These are phyloP conservation scores for Triticum aestivum DNA, from an alignment of 176 grass and related monocot species.

Conservation along the genomic window DNA sequence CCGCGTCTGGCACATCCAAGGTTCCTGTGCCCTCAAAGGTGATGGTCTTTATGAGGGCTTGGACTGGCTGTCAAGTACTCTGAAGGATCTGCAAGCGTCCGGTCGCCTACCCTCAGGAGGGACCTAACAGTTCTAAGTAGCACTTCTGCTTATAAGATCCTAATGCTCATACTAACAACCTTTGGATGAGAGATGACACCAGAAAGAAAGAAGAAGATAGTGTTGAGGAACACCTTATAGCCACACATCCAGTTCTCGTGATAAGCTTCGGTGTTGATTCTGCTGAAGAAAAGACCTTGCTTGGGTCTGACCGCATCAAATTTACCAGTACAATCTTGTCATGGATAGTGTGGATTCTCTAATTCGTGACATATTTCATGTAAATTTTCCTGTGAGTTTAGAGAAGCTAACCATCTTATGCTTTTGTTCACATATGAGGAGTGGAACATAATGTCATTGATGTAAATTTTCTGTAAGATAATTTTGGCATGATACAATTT, in stretches of 20 bases:
- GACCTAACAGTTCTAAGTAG: conserved; percentile 48
- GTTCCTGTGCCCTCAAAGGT: conserved; percentile 66
- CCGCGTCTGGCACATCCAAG: conserved; percentile 71
- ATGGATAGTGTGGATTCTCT: conserved; percentile 25
- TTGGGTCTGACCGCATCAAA: conserved; percentile 12
- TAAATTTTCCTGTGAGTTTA: conserved; percentile 31
- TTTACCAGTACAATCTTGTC: neutral
- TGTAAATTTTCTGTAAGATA: conserved; percentile 24
- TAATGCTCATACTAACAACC: neutral
- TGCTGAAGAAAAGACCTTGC: conserved; percentile 11
- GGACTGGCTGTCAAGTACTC: conserved; percentile 63
- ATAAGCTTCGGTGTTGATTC: neutral
- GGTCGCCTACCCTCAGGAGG: conserved; percentile 48
- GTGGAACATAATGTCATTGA: neutral
- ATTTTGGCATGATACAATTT: conserved; percentile 6
- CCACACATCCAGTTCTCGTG: neutral
- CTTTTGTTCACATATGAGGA: neutral
- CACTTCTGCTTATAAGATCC: conserved; percentile 11
- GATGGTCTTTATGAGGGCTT: conserved; percentile 77
- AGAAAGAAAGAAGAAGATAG: neutral
- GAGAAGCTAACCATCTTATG: conserved; percentile 22
- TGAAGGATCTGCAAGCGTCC: conserved; percentile 64
- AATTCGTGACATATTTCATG: conserved; percentile 12
- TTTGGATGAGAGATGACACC: neutral
- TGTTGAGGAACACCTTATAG: neutral